Base-by-base conservation (phyloP, 768 basidiomycete species). In the Podaxis sp. region DNA sequence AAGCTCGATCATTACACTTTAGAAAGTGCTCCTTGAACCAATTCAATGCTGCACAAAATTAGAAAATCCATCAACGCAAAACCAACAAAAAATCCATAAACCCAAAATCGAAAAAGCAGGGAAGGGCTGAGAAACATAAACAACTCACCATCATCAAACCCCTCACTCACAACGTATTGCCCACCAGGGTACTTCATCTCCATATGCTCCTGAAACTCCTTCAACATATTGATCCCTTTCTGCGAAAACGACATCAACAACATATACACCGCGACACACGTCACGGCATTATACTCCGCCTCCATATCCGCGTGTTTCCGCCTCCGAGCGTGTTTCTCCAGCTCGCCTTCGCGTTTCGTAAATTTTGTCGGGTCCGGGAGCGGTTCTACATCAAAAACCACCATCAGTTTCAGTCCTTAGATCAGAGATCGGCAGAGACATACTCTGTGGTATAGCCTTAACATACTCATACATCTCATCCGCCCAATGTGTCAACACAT, bases 11-110 rank as follows among this genome's bases (percentile, higher is more conserved):
- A 69, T 93, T 92, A 70, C 94, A 96, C 72, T 96, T 95, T 69
- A 95, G 87, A 73, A 97, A 99, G 66, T 95, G 90, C 12, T 89
- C 87, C 70, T 91, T 92, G 77, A 97, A 95, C 96, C 95, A 99
- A 57, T 86, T 76, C 40, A 93, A 77, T 5, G 92, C 92, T 93
- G 68, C 52, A 62, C 28, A 58, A 36, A 64, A n/a, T 52, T 62
- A 59, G 44, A 65, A 56, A 54, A 53, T 65, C 30, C 66, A 33
- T 46, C 49, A 50, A 50, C 49, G 10, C 17, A 49, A 49, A 49
- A 15, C 50, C 24, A 17, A 12, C 20, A 20, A 4, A 11, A 38
- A 15, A 24, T 1, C 44, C 33, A 10, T 33, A 33, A 33, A 10
- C 2, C 10, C 33, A 33, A 33, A 33, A 10, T 33, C 33, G 33